A percentile compares a stretch with the other conserved stretches of the same genome.
Evolutionary conservation across 306 rosid species (phyloP).

Genomic region (Ceratonia siliqua): DNA sequence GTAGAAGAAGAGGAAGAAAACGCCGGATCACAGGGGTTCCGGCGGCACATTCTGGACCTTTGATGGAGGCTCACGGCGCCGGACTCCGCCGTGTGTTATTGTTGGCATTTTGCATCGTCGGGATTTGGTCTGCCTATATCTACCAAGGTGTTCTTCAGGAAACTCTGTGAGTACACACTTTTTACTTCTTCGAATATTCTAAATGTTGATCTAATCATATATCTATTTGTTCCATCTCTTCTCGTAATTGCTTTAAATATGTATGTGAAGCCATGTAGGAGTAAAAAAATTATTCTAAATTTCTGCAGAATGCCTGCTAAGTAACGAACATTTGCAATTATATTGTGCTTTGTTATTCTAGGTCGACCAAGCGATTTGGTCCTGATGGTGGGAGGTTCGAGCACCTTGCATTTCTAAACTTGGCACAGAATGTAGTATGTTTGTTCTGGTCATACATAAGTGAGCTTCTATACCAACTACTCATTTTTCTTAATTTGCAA

Average conservation of each 20-base stretch:
- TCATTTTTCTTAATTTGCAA: neutral
- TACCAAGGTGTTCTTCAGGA: conserved; percentile 80
- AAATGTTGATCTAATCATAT: neutral
- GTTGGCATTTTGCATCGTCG: conserved; percentile 63
- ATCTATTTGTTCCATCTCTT: neutral
- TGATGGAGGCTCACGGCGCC: conserved; percentile 66
- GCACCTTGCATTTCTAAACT: conserved; percentile 71
- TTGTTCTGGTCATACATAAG: conserved; percentile 74
- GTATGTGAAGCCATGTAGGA: neutral
- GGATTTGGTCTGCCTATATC: conserved; percentile 78
- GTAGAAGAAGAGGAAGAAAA: neutral
- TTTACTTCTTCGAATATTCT: neutral
- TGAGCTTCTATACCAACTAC: conserved; percentile 37
- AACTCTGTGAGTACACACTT: conserved; percentile 50
- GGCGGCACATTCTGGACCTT: conserved; percentile 21
- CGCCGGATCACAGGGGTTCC: conserved; percentile 31
- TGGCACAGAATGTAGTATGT: conserved; percentile 74
- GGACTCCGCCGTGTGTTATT: conserved; percentile 57
- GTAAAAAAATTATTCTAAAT: neutral
- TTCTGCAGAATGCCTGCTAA: neutral
- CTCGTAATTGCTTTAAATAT: neutral
- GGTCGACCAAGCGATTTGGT: conserved; percentile 77
- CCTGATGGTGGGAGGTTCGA: conserved; percentile 61
- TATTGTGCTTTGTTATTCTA: neutral
- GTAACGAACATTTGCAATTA: neutral